Conservation (phyloP, 140 eudicot genomes). For the Ambrosia hybrid region DNA sequence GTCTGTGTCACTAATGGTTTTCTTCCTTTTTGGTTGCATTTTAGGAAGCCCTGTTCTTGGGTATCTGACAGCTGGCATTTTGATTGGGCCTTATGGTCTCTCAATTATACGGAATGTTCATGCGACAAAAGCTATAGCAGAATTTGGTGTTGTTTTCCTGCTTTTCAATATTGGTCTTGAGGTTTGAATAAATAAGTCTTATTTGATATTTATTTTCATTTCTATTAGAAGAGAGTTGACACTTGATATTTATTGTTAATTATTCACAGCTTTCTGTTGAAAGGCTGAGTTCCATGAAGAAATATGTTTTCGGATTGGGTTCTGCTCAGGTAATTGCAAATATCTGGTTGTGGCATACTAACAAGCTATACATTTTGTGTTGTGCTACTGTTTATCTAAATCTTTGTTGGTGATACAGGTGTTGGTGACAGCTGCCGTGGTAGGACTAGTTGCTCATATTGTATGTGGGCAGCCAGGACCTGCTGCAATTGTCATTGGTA, state of each 20-base stretch:
- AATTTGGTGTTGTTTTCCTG: conserved; percentile 95
- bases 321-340: conserved; percentile 83
- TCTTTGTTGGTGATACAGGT: conserved; percentile 54
- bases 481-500: conserved; percentile 95
- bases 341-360: conserved; percentile 9
- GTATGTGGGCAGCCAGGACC: conserved; percentile 79
- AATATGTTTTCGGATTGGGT: conserved; percentile 97
- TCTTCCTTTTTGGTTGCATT: conserved; percentile 18
- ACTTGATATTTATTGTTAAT: conserved; percentile 22
- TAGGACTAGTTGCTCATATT: conserved; percentile 76
- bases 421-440: conserved; percentile 71
- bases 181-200: conserved; percentile 43
- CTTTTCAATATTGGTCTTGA: conserved; percentile 97
- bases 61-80: conserved; percentile 95
- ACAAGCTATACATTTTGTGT: conserved; percentile 10
- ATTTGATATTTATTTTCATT: not conserved
- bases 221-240: conserved; percentile 9
- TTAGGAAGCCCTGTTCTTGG: conserved; percentile 99
- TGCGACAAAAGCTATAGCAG: conserved; percentile 98
- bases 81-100: conserved; percentile 98
- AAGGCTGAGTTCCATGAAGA: conserved; percentile 98
- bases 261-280: conserved; percentile 91
- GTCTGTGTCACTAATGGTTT: conserved; percentile 21
- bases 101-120: conserved; percentile 93
- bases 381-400: conserved; percentile 12